Percentiles rank a stretch among this genome's conserved stretches.
Evolutionary conservation across 441 rosid species (phyloP).

Genomic region (Mallotus japonicus): DNA sequence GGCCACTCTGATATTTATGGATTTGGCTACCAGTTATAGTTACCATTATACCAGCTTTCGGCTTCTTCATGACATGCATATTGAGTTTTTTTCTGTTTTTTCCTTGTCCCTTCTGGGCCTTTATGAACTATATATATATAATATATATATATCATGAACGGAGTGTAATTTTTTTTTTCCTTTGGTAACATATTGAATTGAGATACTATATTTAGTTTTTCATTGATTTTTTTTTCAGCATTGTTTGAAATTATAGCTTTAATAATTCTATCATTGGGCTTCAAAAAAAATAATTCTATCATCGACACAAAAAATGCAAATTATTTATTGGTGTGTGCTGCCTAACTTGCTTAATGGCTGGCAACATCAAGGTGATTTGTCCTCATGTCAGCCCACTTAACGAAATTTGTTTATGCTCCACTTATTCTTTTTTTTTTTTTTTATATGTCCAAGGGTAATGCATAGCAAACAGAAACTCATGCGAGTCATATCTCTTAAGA

Average conservation of each 20-base stretch:
- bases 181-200: no score
- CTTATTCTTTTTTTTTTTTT: background rate
- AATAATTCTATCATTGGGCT: no score
- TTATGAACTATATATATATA: background rate
- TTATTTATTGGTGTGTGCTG: background rate
- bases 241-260: no score
- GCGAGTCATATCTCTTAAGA: background rate
- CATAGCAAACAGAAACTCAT: no score
- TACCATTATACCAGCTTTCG: background rate
- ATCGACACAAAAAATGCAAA: background rate
- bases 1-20: background rate
- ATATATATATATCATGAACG: background rate
- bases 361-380: background rate
- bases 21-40: background rate
- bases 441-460: background rate
- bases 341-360: constrained; percentile 7
- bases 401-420: background rate
- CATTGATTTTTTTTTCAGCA: no score
- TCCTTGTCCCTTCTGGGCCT: background rate
- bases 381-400: background rate
- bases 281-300: background rate
- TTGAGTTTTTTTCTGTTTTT: background rate
- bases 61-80: background rate
- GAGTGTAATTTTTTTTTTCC: no score
- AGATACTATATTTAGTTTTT: no score